Conservation (phyloP, 805 yeast species). For the Hanseniaspora jakobsenii region DNA sequence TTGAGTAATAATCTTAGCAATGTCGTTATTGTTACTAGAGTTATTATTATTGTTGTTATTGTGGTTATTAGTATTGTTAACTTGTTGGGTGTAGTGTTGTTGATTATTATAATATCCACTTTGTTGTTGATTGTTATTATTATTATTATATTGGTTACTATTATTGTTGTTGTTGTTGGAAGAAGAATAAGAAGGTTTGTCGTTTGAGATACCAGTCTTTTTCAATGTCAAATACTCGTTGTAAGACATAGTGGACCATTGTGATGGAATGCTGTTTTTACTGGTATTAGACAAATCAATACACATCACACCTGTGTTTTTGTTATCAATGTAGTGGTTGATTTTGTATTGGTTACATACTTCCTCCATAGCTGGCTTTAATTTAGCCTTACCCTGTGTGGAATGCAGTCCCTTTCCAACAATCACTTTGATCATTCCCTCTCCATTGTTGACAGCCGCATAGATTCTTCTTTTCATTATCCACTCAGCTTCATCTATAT, state of each 20-base stretch:
- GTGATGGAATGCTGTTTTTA: slow-evolving; percentile 29
- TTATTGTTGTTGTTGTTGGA: slow-evolving; percentile 18
- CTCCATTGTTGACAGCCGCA: slow-evolving; percentile 47
- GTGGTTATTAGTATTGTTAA: slow-evolving; percentile 21
- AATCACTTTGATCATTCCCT: slow-evolving; percentile 59
- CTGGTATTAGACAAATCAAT: slow-evolving; percentile 45
- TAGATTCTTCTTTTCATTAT: slow-evolving; percentile 60
- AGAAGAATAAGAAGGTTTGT: slow-evolving; percentile 19
- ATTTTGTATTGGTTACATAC: slow-evolving; percentile 58
- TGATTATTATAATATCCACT: slow-evolving; percentile 25
- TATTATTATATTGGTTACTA: slow-evolving; percentile 22
- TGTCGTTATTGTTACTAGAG: too few relatives aligned
- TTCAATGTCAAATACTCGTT: slow-evolving; percentile 5
- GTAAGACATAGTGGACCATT: slow-evolving; percentile 25
- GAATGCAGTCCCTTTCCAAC: slow-evolving; percentile 92
- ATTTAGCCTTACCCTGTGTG: slow-evolving; percentile 64
- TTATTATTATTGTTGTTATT: background rate
- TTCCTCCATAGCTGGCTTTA: slow-evolving; percentile 79
- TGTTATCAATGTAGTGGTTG: slow-evolving; percentile 47
- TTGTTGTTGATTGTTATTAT: slow-evolving; percentile 22
- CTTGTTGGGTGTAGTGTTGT: slow-evolving; percentile 18
- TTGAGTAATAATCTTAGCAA: background rate
- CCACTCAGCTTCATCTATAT: slow-evolving; percentile 75
- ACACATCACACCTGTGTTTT: slow-evolving; percentile 70
- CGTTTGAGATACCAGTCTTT: too few relatives aligned